Percentiles rank a stretch among this genome's conserved stretches.
These are phyloP conservation scores for Neostapfia colusana DNA, from an alignment of 176 grass and related monocot species.

Conservation along the genomic window DNA sequence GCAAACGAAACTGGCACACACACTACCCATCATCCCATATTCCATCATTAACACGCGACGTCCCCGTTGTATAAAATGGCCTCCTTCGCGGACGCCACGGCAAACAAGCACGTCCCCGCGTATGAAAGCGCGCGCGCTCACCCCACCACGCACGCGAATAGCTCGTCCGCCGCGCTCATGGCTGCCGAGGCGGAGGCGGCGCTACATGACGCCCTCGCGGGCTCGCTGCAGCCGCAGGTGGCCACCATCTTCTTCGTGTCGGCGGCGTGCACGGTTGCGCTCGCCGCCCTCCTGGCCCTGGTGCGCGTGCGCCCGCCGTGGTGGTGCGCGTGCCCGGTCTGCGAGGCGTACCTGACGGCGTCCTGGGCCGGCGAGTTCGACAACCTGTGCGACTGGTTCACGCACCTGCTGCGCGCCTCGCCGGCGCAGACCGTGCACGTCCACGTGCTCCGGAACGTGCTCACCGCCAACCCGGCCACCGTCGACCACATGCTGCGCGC, in stretches of 20 bases:
- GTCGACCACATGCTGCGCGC: constrained; percentile 74
- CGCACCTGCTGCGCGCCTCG: constrained; percentile 73
- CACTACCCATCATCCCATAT: not conserved
- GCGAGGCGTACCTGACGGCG: constrained; percentile 66
- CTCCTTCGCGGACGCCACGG: constrained; percentile 11
- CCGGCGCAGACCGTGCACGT: constrained; percentile 74
- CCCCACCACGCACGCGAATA: not conserved
- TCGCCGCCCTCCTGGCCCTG: constrained; percentile 48
- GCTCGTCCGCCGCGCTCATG: constrained; percentile 6
- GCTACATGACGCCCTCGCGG: constrained; percentile 41
- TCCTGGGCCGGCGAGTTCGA: constrained; percentile 72
- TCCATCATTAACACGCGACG: constrained; percentile 23
- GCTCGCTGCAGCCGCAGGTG: constrained; percentile 46
- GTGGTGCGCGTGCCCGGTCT: constrained; percentile 75
- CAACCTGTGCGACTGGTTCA: constrained; percentile 88
- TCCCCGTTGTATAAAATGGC: constrained; percentile 37
- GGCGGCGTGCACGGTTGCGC: constrained; percentile 41
- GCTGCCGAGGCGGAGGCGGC: not conserved
- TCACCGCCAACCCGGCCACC: constrained; percentile 63
- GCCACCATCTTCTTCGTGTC: constrained; percentile 44
- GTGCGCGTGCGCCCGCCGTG: constrained; percentile 43
- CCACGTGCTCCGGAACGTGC: constrained; percentile 71
- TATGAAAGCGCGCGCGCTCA: constrained; percentile 31
- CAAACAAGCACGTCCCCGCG: not conserved
- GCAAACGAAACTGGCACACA: not conserved